These are phyloP conservation scores for Trapa bicornis DNA, from an alignment of 345 rosid genomes.

Conservation along the genomic window DNA sequence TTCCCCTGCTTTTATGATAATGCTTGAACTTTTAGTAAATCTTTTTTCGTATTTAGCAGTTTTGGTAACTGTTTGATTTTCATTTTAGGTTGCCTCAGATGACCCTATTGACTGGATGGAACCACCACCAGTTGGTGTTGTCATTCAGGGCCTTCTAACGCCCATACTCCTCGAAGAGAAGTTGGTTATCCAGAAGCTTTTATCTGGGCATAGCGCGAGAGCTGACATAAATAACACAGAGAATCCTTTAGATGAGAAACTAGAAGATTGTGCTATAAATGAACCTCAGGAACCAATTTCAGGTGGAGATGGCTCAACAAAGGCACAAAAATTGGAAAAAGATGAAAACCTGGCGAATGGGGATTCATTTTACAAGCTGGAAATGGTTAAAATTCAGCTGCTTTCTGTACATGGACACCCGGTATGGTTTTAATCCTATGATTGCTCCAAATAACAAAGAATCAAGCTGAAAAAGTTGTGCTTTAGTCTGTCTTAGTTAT, in stretches of 20 bases:
- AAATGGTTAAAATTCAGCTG: slow-evolving; percentile 62
- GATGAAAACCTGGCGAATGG: slow-evolving; percentile 28
- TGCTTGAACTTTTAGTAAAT: background rate
- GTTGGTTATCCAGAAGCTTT: slow-evolving; percentile 49
- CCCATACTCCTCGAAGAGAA: slow-evolving; percentile 65
- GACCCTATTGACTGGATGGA: slow-evolving; percentile 83
- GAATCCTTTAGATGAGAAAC: slow-evolving; percentile 21
- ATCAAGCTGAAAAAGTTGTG: background rate
- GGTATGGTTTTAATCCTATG: slow-evolving; percentile 28
- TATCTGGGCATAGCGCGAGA: slow-evolving; percentile 24
- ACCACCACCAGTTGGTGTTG: slow-evolving; percentile 76
- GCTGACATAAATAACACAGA: slow-evolving; percentile 22
- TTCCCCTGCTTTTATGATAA: background rate
- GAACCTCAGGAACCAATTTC: slow-evolving; percentile 23
- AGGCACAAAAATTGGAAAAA: slow-evolving; percentile 25
- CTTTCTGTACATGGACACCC: slow-evolving; percentile 67
- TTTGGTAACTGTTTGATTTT: slow-evolving; percentile 3
- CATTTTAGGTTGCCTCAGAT: slow-evolving; percentile 58
- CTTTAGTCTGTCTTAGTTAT: background rate
- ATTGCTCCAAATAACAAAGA: background rate
- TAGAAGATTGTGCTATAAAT: slow-evolving; percentile 25
- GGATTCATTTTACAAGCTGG: slow-evolving; percentile 72
- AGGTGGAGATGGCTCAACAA: slow-evolving; percentile 21
- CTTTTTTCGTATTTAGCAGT: background rate
- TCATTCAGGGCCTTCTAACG: slow-evolving; percentile 71